Percentiles rank a stretch among this genome's conserved stretches.
Evolutionary conservation across 306 rosid species (phyloP).

Genomic region (Prunus mira): DNA sequence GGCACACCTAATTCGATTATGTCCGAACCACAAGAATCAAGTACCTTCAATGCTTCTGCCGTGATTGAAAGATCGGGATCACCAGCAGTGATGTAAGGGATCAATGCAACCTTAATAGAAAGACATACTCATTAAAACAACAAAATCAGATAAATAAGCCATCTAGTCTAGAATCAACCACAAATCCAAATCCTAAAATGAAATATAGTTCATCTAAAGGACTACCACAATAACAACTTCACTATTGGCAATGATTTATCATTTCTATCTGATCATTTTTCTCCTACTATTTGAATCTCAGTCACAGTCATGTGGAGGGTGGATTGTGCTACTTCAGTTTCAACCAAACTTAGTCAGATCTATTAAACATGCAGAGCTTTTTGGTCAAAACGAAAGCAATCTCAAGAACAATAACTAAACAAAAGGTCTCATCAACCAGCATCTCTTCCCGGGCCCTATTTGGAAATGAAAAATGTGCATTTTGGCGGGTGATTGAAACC

Average conservation of each 20-base stretch:
- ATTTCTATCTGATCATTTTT: not conserved
- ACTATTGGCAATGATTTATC: not conserved
- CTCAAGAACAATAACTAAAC: not conserved
- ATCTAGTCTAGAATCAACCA: not conserved
- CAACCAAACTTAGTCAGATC: not conserved
- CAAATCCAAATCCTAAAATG: not conserved
- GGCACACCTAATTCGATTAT: slow-evolving; percentile 93
- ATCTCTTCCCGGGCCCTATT: not conserved
- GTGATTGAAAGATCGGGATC: slow-evolving; percentile 95
- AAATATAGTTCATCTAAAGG: not conserved
- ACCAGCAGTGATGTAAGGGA: slow-evolving; percentile 89
- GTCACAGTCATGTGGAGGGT: not conserved
- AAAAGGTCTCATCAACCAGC: not conserved
- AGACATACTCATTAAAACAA: slow-evolving; percentile 24
- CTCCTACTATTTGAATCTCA: not conserved
- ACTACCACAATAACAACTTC: not conserved
- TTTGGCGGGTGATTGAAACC: not conserved
- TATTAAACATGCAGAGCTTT: not conserved
- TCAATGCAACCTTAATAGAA: slow-evolving; percentile 71
- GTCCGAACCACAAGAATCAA: slow-evolving; percentile 82
- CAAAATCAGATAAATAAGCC: not conserved
- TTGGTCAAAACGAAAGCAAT: not conserved
- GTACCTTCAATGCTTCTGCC: slow-evolving; percentile 85
- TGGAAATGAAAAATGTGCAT: not conserved
- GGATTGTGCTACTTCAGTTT: not conserved